phyloP scores from a whole-genome alignment of 768 basidiomycete genomes.

The Lepiota brunneoincarnata region DNA sequence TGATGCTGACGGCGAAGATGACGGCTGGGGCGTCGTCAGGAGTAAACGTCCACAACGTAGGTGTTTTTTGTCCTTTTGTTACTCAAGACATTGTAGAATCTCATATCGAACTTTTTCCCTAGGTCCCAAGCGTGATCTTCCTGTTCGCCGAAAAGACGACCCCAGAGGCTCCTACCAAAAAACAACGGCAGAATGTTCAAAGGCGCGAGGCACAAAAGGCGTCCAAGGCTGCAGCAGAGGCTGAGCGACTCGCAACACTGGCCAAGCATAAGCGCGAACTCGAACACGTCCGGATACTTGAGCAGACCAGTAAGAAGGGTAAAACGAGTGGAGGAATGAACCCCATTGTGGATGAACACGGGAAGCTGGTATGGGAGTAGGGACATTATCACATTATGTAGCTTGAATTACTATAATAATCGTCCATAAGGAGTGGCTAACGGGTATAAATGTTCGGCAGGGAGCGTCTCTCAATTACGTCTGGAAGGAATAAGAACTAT shows the following conservation, averaged over 20 bases:
- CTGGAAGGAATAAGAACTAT: not conserved
- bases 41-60: constrained; percentile 48
- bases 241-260: constrained; percentile 44
- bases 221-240: constrained; percentile 53
- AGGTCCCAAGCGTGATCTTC: constrained; percentile 8
- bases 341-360: constrained; percentile 53
- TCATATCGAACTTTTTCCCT: not conserved
- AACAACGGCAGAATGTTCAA: constrained; percentile 66
- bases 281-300: constrained; percentile 51
- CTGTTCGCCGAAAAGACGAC: constrained; percentile 25
- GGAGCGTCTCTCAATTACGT: constrained; percentile 1
- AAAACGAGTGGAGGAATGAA: constrained; percentile 58
- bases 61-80: constrained; percentile 14
- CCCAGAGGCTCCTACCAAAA: constrained; percentile 55
- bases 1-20: constrained; percentile 70
- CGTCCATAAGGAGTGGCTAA: constrained; percentile 11
- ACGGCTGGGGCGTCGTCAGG: constrained; percentile 78
- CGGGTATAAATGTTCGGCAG: constrained; percentile 10
- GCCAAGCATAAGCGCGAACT: constrained; percentile 59
- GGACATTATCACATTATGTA: constrained; percentile 12
- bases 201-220: constrained; percentile 57
- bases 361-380: constrained; percentile 61
- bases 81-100: not conserved
- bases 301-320: constrained; percentile 34
- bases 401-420: constrained; percentile 7